Percentiles rank a stretch among this genome's conserved stretches.
Conservation (phyloP, 106 monocot species). For the Allium cepa region DNA sequence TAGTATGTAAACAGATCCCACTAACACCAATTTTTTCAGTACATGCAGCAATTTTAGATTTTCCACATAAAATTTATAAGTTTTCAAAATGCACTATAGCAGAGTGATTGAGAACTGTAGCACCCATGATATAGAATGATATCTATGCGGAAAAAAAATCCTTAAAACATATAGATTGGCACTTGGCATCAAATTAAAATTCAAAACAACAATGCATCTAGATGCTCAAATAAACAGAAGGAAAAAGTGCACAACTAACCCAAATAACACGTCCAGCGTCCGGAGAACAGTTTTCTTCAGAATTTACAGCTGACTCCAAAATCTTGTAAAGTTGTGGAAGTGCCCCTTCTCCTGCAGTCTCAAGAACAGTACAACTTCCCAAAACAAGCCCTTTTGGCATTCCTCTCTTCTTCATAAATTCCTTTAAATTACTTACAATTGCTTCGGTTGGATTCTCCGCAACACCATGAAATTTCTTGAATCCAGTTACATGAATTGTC, state of each 20-base stretch:
- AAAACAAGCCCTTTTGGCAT: conserved; percentile 69
- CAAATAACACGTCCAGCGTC: conserved; percentile 41
- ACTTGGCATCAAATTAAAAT: not conserved
- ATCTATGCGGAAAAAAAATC: not conserved
- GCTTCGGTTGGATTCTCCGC: conserved; percentile 87
- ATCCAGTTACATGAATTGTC: conserved; percentile 85
- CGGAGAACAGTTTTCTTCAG: conserved; percentile 10
- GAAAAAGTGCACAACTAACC: conserved; percentile 38
- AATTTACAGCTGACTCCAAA: conserved; percentile 47
- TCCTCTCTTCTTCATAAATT: conserved; percentile 61
- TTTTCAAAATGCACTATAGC: too few species aligned
- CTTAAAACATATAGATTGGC: not conserved
- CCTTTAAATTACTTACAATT: conserved; percentile 68
- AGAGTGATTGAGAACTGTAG: too few species aligned
- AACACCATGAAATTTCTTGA: conserved; percentile 95
- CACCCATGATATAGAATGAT: too few species aligned
- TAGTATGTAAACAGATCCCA: too few species aligned
- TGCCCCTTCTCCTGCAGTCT: conserved; percentile 85
- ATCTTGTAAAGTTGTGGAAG: conserved; percentile 45
- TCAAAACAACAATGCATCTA: not conserved
- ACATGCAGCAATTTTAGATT: too few species aligned
- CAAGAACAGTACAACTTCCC: conserved; percentile 76
- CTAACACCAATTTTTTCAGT: too few species aligned
- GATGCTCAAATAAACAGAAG: not conserved
- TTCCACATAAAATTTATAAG: too few species aligned